Evolutionary conservation across 2,329 filamentous ascomycete genomes (phyloP), one percentile per base, ranked within the genome.

Genomic region (Cladosporium sp.): DNA sequence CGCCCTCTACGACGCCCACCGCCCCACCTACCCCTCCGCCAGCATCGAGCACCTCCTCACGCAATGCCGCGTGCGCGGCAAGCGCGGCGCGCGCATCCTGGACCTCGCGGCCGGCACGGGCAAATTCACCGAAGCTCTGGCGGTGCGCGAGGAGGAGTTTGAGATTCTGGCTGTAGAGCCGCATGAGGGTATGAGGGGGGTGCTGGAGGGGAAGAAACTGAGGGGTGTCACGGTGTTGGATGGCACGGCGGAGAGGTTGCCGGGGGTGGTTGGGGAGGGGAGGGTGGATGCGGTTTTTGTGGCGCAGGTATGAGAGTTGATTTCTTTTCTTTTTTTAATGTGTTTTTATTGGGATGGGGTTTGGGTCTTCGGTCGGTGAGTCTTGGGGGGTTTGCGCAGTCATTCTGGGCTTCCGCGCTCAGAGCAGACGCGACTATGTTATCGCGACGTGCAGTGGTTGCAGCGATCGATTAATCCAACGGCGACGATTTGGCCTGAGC

Each of bases 21-120:
- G 86, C 12, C 86, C 87, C 1, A 80, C 81, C 0, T 89, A 89
- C 65, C 77, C 80, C 1, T 57, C 73, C 1, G 73, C 76, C 50
- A 80, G 81, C 4, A 78, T 87, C 12, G 70, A 79, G 17, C 67
- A 70, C 30, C 77, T 90, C 15, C 75, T 90, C 3, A 58, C 64
- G 13, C 71, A 75, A 43, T 70, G 86, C n/a, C 68, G 72, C 5
- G 65, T 88, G 7, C 68, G 72, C 22, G 73, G 71, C 20, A 61
- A 72, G 15, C 45, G 67, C 6, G 69, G 71, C 40, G 76, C 77
- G 12, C 74, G 68, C 39, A 68, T 88, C 36, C 64, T 87, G 19
- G 85, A 88, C 63, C 71, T 88, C 15, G 85, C 78, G 1, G 82
- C 83, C 3, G 84, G 85, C 0, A 87, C 84, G 1, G 85, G 85